Percentiles rank a stretch among this genome's conserved stretches.
Conservation (phyloP, 139 green algal genomes). For the Tetradesmus obliquus region DNA sequence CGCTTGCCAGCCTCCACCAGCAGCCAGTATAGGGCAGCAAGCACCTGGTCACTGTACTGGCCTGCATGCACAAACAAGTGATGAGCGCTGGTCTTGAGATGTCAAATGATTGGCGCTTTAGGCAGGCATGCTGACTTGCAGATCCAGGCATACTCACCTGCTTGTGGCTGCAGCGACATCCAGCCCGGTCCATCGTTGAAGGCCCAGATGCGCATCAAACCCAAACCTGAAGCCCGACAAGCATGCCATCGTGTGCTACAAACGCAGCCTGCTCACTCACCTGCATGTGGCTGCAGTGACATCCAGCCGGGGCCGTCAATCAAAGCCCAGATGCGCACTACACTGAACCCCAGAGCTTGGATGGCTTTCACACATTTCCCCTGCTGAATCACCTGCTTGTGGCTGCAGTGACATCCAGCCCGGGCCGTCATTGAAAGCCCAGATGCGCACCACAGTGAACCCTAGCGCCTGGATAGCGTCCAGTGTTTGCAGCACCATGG, state of each 20-base stretch:
- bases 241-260: background rate
- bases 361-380: conserved; percentile 35
- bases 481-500: conserved; percentile 38
- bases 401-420: conserved; percentile 33
- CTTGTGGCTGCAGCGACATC: conserved; percentile 27
- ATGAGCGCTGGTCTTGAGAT: too few species aligned
- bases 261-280: background rate
- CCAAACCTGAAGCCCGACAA: too few species aligned
- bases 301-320: too few species aligned
- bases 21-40: conserved; percentile 67
- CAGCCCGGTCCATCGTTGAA: conserved; percentile 34
- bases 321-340: background rate
- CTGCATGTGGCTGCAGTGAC: too few species aligned
- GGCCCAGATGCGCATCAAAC: conserved; percentile 22
- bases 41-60: conserved; percentile 19
- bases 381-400: conserved; percentile 38
- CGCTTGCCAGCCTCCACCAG: conserved; percentile 58
- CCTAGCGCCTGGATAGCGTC: conserved; percentile 17
- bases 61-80: conserved; percentile 17
- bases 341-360: conserved; percentile 43
- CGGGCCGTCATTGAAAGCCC: conserved; percentile 31
- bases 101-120: too few species aligned
- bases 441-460: conserved; percentile 51
- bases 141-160: background rate
- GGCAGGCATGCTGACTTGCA: too few species aligned